A percentile compares a stretch with the other conserved stretches of the same genome.
Conservation (phyloP, 2,329 filamentous ascomycete genomes). For the Coleophoma eucalyptorum region DNA sequence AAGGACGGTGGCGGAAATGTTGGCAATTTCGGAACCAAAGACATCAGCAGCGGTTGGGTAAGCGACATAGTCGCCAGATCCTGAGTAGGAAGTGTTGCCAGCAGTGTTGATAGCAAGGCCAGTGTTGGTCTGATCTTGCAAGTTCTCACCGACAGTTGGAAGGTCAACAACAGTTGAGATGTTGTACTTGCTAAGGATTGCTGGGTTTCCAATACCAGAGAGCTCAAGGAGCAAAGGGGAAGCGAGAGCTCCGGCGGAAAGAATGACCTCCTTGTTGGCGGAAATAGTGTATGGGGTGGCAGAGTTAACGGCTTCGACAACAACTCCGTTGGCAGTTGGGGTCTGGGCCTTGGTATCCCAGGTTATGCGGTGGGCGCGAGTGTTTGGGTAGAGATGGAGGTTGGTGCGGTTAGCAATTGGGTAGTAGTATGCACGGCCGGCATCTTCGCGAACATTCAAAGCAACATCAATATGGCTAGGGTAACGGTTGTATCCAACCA, state of each 20-base stretch:
- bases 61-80: constrained; percentile 4
- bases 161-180: constrained; percentile 27
- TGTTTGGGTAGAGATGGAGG: constrained; percentile 22
- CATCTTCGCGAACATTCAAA: constrained; percentile 33
- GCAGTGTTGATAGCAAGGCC: constrained; percentile 17
- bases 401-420: constrained; percentile 33
- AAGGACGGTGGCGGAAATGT: constrained; percentile 1
- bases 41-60: constrained; percentile 13
- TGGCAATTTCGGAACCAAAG: constrained; percentile 10
- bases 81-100: constrained; percentile 13
- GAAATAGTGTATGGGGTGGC: constrained; percentile 7
- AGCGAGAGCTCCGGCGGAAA: constrained; percentile 20
- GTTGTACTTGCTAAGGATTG: constrained; percentile 9
- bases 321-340: constrained; percentile 29
- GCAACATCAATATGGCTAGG: constrained; percentile 36
- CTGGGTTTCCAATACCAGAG: constrained; percentile 25
- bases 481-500: constrained; percentile 32
- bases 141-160: constrained; percentile 35
- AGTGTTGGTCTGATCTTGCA: constrained; percentile 26
- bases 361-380: constrained; percentile 9
- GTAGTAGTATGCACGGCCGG: constrained; percentile 38
- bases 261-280: constrained; percentile 24
- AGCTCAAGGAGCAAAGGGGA: constrained; percentile 28
- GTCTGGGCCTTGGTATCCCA: constrained; percentile 8
- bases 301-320: constrained; percentile 31